A percentile compares a stretch with the other conserved stretches of the same genome.
These are phyloP conservation scores for Cudoniella acicularis DNA, from an alignment of 495 filamentous ascomycete species.

Conservation along the genomic window DNA sequence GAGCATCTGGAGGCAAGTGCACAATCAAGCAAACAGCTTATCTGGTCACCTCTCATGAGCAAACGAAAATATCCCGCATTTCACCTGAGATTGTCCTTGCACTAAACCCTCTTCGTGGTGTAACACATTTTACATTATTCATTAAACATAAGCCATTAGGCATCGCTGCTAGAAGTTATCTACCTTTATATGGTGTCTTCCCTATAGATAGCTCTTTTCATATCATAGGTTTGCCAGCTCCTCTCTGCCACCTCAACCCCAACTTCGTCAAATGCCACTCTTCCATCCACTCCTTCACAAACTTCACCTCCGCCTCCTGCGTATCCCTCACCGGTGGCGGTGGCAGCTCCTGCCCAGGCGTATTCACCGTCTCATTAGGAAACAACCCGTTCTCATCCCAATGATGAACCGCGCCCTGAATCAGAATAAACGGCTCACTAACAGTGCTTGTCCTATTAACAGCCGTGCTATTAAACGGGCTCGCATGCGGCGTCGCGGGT, in stretches of 20 bases:
- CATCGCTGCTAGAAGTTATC: no score
- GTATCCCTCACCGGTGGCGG: conserved; percentile 49
- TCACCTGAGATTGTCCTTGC: no score
- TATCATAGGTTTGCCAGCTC: background rate
- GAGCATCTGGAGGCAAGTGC: background rate
- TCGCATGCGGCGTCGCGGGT: conserved; percentile 57
- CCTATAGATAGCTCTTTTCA: no score
- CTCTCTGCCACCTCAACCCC: background rate
- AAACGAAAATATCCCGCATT: background rate
- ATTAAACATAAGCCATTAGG: background rate
- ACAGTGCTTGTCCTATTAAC: conserved; percentile 46
- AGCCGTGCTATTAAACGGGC: conserved; percentile 37
- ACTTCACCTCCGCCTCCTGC: conserved; percentile 50
- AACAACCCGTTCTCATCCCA: conserved; percentile 72
- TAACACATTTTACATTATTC: no score
- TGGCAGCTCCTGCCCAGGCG: conserved; percentile 39
- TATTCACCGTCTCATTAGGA: conserved; percentile 46
- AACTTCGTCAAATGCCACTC: conserved; percentile 39
- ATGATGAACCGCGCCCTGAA: conserved; percentile 62
- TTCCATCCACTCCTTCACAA: conserved; percentile 64
- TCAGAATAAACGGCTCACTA: conserved; percentile 58
- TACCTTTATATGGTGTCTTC: no score
- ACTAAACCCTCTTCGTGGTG: no score
- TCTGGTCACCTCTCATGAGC: background rate
- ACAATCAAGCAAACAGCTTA: background rate